A percentile compares a stretch with the other conserved stretches of the same genome.
Evolutionary conservation across 75 land plant species (phyloP).

Genomic region (Chamaecyparis obtusa): DNA sequence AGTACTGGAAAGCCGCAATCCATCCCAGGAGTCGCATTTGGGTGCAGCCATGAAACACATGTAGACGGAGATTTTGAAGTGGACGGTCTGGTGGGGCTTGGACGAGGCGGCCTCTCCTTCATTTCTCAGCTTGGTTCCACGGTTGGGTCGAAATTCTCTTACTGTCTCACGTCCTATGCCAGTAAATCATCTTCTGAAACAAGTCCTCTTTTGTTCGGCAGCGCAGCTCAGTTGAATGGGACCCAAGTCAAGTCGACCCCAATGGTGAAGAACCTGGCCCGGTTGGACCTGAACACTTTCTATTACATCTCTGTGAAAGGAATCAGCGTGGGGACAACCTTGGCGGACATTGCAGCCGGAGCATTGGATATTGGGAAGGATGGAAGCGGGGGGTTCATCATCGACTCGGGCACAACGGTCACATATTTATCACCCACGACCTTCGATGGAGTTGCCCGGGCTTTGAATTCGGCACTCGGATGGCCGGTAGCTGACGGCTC

Average conservation of each 20-base stretch:
- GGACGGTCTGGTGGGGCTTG: conserved; percentile 28
- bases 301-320: conserved; percentile 26
- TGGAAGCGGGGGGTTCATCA: conserved; percentile 6
- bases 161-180: conserved; percentile 40
- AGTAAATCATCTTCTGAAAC: background rate
- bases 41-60: conserved; percentile 18
- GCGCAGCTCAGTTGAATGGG: background rate
- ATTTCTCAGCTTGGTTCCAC: conserved; percentile 29
- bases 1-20: background rate
- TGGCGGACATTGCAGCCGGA: background rate
- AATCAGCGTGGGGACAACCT: conserved; percentile 18
- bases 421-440: background rate
- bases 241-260: conserved; percentile 14
- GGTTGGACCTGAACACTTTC: background rate
- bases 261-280: background rate
- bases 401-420: background rate
- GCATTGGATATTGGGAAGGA: background rate
- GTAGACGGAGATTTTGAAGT: background rate
- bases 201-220: conserved; percentile 32
- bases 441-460: background rate
- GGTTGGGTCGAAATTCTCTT: conserved; percentile 46
- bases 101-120: conserved; percentile 38
- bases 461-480: background rate
- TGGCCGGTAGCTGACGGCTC: background rate
- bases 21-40: conserved; percentile 18